These are phyloP conservation scores for Fusarium penzigii DNA, from an alignment of 2,329 filamentous ascomycete species.

Conservation along the genomic window DNA sequence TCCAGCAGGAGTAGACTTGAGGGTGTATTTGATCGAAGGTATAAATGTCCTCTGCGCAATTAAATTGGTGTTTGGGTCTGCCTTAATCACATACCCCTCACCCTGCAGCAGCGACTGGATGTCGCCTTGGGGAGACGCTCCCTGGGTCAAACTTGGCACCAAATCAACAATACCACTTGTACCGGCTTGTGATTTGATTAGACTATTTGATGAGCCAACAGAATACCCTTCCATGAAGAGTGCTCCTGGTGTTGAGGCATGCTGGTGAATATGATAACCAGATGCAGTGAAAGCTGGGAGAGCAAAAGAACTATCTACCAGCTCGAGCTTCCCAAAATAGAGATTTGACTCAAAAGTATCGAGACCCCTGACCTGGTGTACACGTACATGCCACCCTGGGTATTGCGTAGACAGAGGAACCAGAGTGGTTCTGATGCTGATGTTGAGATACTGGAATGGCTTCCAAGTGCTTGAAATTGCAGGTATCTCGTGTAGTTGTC, in stretches of 20 bases:
- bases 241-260: too few species aligned
- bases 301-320: constrained; percentile 13
- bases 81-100: constrained; percentile 2
- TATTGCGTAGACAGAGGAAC: constrained; percentile 19
- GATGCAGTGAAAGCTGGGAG: constrained; percentile 1
- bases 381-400: constrained; percentile 27
- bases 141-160: not conserved
- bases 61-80: constrained; percentile 9
- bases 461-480: constrained; percentile 18
- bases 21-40: not conserved
- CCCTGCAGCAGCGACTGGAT: not conserved
- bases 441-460: constrained; percentile 19
- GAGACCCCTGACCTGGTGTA: constrained; percentile 13
- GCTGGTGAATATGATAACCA: constrained; percentile 3
- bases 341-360: not conserved
- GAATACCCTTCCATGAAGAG: not conserved
- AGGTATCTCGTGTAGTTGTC: not conserved
- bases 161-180: constrained; percentile 5
- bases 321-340: not conserved
- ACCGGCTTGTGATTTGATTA: constrained; percentile 1
- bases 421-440: constrained; percentile 21
- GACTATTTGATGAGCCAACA: not conserved
- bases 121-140: too few species aligned
- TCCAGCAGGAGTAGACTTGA: not conserved
- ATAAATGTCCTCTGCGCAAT: constrained; percentile 4